phyloP scores from a whole-genome alignment of 352 stramenopile species.

The Phytophthora aleatoria region DNA sequence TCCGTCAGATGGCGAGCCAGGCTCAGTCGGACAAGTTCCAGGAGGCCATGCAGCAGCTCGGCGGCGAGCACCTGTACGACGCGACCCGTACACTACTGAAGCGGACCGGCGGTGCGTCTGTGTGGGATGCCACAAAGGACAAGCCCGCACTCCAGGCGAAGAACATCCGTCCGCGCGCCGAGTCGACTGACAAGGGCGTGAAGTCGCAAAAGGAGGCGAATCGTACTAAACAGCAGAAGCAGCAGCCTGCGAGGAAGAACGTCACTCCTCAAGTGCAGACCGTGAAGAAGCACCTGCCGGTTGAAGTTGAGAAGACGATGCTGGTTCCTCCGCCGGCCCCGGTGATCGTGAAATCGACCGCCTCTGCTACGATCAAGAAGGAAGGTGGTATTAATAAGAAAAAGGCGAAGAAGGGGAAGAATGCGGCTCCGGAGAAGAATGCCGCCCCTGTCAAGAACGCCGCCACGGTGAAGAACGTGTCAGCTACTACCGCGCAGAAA shows the following conservation, averaged over 20 bases:
- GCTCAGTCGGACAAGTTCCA: constrained; percentile 29
- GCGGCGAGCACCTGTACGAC: constrained; percentile 23
- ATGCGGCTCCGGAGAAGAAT: constrained; percentile 2
- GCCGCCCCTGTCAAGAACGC: constrained; percentile 11
- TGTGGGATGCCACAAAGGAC: constrained; percentile 20
- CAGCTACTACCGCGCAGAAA: not conserved
- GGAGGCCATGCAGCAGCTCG: constrained; percentile 26
- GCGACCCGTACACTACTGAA: constrained; percentile 19
- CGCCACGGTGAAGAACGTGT: constrained; percentile 4
- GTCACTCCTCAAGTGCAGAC: not conserved
- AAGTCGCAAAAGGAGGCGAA: constrained; percentile 9
- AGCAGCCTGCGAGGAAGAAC: constrained; percentile 16
- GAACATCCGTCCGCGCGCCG: constrained; percentile 9
- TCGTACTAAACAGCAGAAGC: not conserved
- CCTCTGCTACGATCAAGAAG: constrained; percentile 4
- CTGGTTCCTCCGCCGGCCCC: constrained; percentile 20
- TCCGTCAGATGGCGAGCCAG: constrained; percentile 20
- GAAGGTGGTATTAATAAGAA: not conserved
- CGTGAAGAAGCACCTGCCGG: constrained; percentile 18
- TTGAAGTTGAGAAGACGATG: constrained; percentile 7
- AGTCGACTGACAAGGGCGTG: not conserved
- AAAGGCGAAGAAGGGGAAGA: constrained; percentile 6
- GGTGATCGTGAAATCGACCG: constrained; percentile 6
- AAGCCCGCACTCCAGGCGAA: constrained; percentile 19
- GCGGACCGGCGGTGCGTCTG: constrained; percentile 12